These are phyloP conservation scores for Ophiostoma tasmaniense DNA, from an alignment of 2,329 filamentous ascomycete genomes.

Conservation along the genomic window DNA sequence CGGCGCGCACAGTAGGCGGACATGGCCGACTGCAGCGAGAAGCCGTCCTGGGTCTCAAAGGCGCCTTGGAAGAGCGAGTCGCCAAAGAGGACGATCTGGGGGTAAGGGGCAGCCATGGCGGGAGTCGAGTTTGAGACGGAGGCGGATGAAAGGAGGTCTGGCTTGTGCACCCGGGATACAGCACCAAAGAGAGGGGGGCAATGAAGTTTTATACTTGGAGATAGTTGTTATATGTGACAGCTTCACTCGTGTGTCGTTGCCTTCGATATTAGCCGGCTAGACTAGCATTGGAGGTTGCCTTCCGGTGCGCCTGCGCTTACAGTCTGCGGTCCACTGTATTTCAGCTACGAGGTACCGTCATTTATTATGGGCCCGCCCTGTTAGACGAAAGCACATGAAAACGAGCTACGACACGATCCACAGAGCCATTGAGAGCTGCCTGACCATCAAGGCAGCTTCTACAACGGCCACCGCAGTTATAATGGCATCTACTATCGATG, in stretches of 20 bases:
- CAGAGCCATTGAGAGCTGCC: not conserved
- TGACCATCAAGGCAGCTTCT: not conserved
- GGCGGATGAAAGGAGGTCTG: not conserved
- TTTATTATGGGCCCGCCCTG: not conserved
- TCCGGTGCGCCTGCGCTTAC: not conserved
- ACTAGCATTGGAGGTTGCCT: not conserved
- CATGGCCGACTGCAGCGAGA: conserved; percentile 65
- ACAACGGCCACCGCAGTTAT: not conserved
- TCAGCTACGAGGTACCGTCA: not conserved
- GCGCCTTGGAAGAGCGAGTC: conserved; percentile 77
- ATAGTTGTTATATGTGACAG: not conserved
- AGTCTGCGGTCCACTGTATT: not conserved
- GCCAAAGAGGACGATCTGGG: conserved; percentile 76
- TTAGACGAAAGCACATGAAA: not conserved
- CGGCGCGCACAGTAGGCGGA: conserved; percentile 63
- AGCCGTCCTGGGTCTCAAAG: conserved; percentile 53
- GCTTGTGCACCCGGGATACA: not conserved
- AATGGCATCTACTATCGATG: not conserved
- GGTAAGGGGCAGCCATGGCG: conserved; percentile 40
- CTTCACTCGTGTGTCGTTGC: not conserved
- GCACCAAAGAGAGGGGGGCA: not conserved
- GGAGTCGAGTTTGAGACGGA: not conserved
- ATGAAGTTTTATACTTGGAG: not conserved
- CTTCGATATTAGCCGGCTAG: not conserved
- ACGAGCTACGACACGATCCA: not conserved